Conservation (phyloP, 495 filamentous ascomycete species). For the Cercophora sp. region DNA sequence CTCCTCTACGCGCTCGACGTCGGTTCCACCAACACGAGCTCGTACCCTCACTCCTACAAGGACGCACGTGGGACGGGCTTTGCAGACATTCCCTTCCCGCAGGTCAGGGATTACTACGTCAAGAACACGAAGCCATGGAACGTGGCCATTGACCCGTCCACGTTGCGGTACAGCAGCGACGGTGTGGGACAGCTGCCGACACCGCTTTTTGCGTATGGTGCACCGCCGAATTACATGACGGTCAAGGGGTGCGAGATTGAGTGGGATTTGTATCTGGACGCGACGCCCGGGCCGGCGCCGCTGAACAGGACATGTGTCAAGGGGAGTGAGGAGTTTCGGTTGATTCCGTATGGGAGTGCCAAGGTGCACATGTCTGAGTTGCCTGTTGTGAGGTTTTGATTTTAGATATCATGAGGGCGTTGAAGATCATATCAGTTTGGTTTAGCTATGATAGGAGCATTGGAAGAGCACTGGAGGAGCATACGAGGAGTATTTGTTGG, state of each 20-base stretch:
- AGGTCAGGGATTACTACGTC: constrained; percentile 37
- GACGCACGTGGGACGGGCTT: constrained; percentile 6
- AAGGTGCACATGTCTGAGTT: constrained; percentile 60
- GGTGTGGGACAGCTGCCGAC: constrained; percentile 29
- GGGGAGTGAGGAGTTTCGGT: constrained; percentile 32
- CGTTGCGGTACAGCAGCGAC: constrained; percentile 15
- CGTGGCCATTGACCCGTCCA: constrained; percentile 46
- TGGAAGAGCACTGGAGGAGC: too few relatives aligned
- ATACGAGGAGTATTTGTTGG: too few relatives aligned
- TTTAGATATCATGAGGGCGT: background rate
- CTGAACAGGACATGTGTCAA: constrained; percentile 18
- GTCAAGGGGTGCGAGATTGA: constrained; percentile 51
- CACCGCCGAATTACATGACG: constrained; percentile 45
- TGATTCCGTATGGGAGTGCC: constrained; percentile 55
- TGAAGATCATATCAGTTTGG: too few relatives aligned
- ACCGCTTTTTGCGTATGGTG: constrained; percentile 48
- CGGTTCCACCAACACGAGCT: constrained; percentile 17
- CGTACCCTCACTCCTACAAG: constrained; percentile 17
- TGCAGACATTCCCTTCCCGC: constrained; percentile 16
- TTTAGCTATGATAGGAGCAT: too few relatives aligned
- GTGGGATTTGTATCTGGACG: constrained; percentile 45
- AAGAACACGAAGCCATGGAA: constrained; percentile 42
- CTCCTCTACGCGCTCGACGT: constrained; percentile 54
- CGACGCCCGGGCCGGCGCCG: constrained; percentile 44
- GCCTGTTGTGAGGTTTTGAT: constrained; percentile 31